A percentile compares a stretch with the other conserved stretches of the same genome.
These are phyloP conservation scores for Epichloe elymi DNA, from an alignment of 2,329 filamentous ascomycete species.

Conservation along the genomic window DNA sequence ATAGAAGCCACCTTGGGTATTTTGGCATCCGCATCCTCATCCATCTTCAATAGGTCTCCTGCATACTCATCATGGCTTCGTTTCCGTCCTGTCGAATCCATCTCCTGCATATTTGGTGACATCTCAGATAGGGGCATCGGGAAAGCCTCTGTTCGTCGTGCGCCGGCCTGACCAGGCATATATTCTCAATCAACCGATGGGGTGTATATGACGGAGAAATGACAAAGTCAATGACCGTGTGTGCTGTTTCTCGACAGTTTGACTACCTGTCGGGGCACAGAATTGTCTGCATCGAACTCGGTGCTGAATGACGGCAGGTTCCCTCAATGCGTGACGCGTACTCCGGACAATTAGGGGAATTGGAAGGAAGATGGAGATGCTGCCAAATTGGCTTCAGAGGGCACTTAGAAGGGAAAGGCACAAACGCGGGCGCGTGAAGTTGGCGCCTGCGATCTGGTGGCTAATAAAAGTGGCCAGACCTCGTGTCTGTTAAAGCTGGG, in stretches of 20 bases:
- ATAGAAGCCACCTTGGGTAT: constrained; percentile 6
- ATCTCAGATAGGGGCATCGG: constrained; percentile 35
- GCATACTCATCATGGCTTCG: constrained; percentile 33
- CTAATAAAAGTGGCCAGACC: too few relatives aligned
- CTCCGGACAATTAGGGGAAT: too few relatives aligned
- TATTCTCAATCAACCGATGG: background rate
- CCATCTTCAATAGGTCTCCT: constrained; percentile 17
- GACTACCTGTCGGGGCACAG: background rate
- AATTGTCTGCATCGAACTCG: background rate
- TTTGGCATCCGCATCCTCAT: constrained; percentile 11
- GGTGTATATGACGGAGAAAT: too few relatives aligned
- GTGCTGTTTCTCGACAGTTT: background rate
- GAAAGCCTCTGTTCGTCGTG: background rate
- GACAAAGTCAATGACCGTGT: background rate
- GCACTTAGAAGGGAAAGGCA: background rate
- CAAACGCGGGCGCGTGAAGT: constrained; percentile 2
- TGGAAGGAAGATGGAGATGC: background rate
- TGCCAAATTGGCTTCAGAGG: background rate
- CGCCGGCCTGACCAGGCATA: background rate
- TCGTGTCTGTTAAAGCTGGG: background rate
- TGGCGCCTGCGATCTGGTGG: background rate
- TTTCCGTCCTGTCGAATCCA: constrained; percentile 29
- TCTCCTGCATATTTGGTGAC: constrained; percentile 34
- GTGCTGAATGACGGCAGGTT: background rate
- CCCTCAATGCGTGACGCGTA: background rate